Evolutionary conservation across 345 rosid genomes (phyloP), one percentile per base, ranked within the genome.

Genomic region (Anacardium occidentale): DNA sequence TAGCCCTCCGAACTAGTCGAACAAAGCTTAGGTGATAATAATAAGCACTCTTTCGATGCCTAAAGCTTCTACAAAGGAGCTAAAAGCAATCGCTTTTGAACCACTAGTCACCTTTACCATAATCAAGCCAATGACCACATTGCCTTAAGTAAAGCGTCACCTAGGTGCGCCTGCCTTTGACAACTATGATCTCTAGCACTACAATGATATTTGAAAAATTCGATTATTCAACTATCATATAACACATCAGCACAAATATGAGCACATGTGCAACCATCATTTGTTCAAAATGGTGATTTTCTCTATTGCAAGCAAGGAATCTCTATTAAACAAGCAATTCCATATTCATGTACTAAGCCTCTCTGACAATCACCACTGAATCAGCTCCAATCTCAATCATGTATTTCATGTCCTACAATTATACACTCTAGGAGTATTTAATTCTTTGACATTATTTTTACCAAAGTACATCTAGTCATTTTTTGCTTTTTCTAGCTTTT

Each of bases 311-410:
- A 1, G 34, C 21, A 14, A 29, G 64, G 7, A n/a, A 55, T 34
- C 8, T 55, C 63, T 55, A 24, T 11, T 56, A 55, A 21, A 42
- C 24, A 34, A 54, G 63, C 12, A 55, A 68, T 68, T 37, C 72
- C 37, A 55, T 5, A 34, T 32, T 32, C 25, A 68, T 68, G 24
- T 40, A 15, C 2, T 22, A 17, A 9, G 5, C 12, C 59, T 51
- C 34, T 44, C 26, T 34, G 21, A 54, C 7, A 7, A 10, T 17
- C 37, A 10, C 40, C 34, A 59, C 10, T 26, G 17, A 8, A 55
- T 4, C 64, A 22, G 57, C 73, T 44, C 44, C 56, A 57, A 18
- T 24, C 22, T 70, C 12, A 29, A 45, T 70, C 65, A 18, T 42
- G 7, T 42, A 56, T 50, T 48, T 24, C 25, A 51, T 8, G 40